Conservation (phyloP, 73 alveolate species). For the Breviolum minutum region DNA sequence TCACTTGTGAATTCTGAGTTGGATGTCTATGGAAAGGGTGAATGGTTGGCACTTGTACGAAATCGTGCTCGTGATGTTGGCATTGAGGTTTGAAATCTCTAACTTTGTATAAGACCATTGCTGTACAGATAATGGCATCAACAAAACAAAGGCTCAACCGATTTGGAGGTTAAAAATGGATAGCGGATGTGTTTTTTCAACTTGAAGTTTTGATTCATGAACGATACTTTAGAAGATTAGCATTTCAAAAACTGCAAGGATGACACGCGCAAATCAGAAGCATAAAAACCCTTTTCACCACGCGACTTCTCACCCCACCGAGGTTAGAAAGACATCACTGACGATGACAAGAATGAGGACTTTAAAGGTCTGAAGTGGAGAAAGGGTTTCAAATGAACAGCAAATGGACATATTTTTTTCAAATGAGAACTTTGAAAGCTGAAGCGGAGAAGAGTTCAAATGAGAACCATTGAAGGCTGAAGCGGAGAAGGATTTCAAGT, state of each 20-base stretch:
- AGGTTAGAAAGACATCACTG: neutral
- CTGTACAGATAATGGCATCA: too few species aligned
- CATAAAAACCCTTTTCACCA: neutral
- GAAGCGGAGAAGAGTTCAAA: too few species aligned
- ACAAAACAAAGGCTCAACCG: neutral
- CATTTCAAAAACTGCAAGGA: neutral
- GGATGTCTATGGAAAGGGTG: neutral
- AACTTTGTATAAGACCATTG: neutral
- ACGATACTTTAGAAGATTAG: neutral
- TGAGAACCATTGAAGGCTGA: too few species aligned
- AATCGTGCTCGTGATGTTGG: constrained; percentile 14
- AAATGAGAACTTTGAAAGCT: too few species aligned
- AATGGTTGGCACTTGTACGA: constrained; percentile 9
- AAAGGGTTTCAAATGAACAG: too few species aligned
- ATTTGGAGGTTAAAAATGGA: neutral
- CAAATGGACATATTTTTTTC: too few species aligned
- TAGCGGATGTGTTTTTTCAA: neutral
- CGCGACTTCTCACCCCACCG: neutral
- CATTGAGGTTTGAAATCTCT: neutral
- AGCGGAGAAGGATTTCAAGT: too few species aligned
- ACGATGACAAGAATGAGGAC: too few species aligned
- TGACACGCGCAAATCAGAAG: neutral
- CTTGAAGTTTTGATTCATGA: neutral
- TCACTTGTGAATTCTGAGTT: neutral
- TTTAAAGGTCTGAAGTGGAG: too few species aligned